Conservation (phyloP, 345 rosid genomes). For the Aegle marmelos region DNA sequence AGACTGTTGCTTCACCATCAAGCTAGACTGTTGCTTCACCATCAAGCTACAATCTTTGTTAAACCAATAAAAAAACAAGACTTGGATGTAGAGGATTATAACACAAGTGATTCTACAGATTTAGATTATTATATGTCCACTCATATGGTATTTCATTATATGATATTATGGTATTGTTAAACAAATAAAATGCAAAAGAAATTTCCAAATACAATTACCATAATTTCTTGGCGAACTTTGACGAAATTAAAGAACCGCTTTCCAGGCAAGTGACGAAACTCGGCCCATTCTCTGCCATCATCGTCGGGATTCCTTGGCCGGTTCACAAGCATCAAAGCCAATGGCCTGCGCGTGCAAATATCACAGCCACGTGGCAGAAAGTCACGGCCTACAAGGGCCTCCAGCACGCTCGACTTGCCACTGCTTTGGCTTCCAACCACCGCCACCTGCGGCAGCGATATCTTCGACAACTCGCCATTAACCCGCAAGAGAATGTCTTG, state of each 20-base stretch:
- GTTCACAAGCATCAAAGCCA: slow-evolving; percentile 34
- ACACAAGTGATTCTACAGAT: too few species aligned
- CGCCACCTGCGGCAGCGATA: slow-evolving; percentile 45
- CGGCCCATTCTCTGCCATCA: slow-evolving; percentile 34
- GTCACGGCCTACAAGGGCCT: slow-evolving; percentile 48
- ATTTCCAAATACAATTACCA: slow-evolving; percentile 18
- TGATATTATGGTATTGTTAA: background rate
- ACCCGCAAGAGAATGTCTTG: slow-evolving; percentile 34
- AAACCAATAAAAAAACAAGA: background rate
- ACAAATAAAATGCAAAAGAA: background rate
- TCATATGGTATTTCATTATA: too few species aligned
- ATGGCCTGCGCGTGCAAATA: slow-evolving; percentile 44
- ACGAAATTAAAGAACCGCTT: slow-evolving; percentile 35
- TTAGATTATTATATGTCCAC: too few species aligned
- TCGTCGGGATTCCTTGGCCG: slow-evolving; percentile 10
- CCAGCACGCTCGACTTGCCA: slow-evolving; percentile 49
- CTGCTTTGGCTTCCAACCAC: slow-evolving; percentile 63
- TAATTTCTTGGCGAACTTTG: slow-evolving; percentile 37
- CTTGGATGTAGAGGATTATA: background rate
- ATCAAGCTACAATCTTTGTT: background rate
- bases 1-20: background rate
- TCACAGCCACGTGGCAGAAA: slow-evolving; percentile 48
- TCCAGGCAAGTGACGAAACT: slow-evolving; percentile 40
- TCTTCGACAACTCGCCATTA: slow-evolving; percentile 20
- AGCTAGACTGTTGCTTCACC: background rate